Conservation (phyloP, 2,329 filamentous ascomycete genomes). For the Cladophialophora psammophila region DNA sequence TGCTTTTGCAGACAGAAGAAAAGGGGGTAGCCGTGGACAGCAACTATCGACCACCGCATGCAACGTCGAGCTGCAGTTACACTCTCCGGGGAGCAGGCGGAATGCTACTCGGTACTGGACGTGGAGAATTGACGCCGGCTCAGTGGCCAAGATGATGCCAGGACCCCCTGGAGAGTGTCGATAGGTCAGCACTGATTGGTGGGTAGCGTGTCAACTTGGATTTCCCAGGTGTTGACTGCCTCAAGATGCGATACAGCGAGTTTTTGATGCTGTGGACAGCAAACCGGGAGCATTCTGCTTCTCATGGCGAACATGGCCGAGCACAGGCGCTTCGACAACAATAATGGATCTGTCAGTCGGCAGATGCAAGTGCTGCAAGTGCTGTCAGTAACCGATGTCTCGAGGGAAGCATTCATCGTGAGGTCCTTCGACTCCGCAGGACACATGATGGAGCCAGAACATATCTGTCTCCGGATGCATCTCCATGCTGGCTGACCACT, state of each 20-base stretch:
- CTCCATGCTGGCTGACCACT: background rate
- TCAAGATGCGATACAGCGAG: background rate
- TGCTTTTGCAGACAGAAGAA: background rate
- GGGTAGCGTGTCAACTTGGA: background rate
- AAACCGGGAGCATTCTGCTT: background rate
- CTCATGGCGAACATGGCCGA: background rate
- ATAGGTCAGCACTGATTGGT: background rate
- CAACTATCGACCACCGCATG: background rate
- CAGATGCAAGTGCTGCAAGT: background rate
- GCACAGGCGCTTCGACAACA: background rate
- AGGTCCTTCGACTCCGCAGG: background rate
- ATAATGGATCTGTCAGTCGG: background rate
- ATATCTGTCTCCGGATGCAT: background rate
- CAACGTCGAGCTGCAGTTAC: constrained; percentile 1
- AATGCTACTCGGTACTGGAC: background rate
- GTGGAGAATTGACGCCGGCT: background rate
- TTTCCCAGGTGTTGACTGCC: background rate
- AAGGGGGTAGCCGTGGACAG: background rate
- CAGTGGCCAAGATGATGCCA: background rate
- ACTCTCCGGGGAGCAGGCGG: background rate
- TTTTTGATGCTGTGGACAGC: background rate
- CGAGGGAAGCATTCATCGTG: background rate
- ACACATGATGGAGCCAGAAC: background rate
- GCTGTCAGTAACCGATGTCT: background rate
- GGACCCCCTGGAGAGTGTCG: background rate